Conservation (phyloP, 1,284 basidiomycete genomes). For the Puccinia novopanici region DNA sequence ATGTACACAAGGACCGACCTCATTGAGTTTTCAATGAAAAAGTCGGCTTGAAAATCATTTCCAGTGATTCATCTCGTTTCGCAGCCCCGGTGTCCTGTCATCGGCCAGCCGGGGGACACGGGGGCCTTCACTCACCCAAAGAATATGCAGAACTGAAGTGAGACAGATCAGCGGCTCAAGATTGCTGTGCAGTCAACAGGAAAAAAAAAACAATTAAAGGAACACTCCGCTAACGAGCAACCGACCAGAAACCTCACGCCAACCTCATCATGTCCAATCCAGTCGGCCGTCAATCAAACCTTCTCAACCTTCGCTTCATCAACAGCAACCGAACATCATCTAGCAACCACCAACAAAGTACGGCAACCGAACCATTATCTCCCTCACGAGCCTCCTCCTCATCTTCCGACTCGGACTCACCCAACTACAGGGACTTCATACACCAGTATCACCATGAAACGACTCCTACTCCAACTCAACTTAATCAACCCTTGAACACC, state of each 20-base stretch:
- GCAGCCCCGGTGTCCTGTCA: too few species aligned
- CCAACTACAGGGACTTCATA: slow-evolving; percentile 18
- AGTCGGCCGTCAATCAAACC: slow-evolving; percentile 27
- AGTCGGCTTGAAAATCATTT: too few species aligned
- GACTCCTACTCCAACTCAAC: background rate
- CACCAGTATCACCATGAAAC: background rate
- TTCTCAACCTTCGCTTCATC: slow-evolving; percentile 34
- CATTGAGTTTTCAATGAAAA: too few species aligned
- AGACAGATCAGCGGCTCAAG: too few species aligned
- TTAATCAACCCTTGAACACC: too few species aligned
- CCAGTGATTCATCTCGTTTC: too few species aligned
- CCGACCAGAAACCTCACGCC: background rate
- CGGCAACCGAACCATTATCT: slow-evolving; percentile 11
- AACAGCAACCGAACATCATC: slow-evolving; percentile 8
- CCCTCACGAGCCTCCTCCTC: slow-evolving; percentile 19
- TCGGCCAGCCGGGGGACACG: too few species aligned
- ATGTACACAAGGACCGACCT: too few species aligned
- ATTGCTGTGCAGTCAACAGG: too few species aligned
- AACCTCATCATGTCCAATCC: background rate
- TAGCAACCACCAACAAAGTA: background rate
- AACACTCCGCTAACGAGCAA: background rate
- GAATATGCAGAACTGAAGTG: too few species aligned
- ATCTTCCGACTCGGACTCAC: background rate
- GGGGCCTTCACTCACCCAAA: too few species aligned
- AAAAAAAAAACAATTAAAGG: too few species aligned